These are phyloP conservation scores for Bolboschoenus planiculmis DNA, from an alignment of 176 grass and related monocot genomes.

Conservation along the genomic window DNA sequence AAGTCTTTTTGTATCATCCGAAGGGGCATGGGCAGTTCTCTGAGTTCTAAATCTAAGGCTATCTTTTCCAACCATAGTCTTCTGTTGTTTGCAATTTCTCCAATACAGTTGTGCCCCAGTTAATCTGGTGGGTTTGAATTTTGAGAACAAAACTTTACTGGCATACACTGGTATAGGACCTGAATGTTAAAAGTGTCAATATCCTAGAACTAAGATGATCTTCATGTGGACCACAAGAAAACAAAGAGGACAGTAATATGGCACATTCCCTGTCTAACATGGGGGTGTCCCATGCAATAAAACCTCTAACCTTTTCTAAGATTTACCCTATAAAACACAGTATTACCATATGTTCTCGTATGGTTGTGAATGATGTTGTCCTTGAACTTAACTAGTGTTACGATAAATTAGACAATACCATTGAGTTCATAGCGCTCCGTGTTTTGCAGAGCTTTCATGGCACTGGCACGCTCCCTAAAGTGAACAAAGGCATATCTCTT, in stretches of 20 bases:
- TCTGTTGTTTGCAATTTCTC: not conserved
- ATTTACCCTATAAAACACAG: not conserved
- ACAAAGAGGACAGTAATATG: not conserved
- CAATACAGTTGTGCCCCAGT: not conserved
- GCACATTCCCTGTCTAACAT: not conserved
- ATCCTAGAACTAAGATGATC: not conserved
- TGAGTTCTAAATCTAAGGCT: not conserved
- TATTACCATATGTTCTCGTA: not conserved
- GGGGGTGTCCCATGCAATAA: not conserved
- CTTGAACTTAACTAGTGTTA: not conserved
- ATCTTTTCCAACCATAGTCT: not conserved
- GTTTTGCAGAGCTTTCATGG: constrained; percentile 71
- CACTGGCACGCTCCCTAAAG: constrained; percentile 63
- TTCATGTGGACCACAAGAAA: not conserved
- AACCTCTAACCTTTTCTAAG: not conserved
- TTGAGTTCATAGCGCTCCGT: constrained; percentile 73
- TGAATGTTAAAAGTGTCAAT: not conserved
- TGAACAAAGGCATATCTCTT: constrained; percentile 94
- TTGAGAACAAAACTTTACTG: not conserved
- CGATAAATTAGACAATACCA: constrained; percentile 31
- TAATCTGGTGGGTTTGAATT: not conserved
- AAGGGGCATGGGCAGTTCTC: not conserved
- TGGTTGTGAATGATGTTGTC: not conserved
- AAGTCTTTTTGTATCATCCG: not conserved
- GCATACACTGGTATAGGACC: no score